Evolutionary conservation across 2,329 filamentous ascomycete genomes (phyloP).

Genomic region (Ceratocystis variospora): DNA sequence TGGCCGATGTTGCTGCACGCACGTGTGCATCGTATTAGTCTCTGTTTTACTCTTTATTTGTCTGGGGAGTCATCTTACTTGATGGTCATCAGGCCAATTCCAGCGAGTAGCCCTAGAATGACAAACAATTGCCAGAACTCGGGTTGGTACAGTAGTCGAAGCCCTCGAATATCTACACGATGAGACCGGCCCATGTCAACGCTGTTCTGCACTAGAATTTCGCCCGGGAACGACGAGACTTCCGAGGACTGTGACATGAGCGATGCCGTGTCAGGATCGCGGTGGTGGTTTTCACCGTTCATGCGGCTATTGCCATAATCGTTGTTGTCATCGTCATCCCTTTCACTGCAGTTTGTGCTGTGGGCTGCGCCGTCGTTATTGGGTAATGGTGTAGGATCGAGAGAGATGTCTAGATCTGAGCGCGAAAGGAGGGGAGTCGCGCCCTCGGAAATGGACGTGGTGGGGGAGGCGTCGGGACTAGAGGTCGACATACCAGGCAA

Average conservation of each 20-base stretch:
- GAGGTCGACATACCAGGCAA: slow-evolving; percentile 46
- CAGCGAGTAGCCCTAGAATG: slow-evolving; percentile 80
- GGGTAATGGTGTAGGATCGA: background rate
- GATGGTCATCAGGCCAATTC: slow-evolving; percentile 95
- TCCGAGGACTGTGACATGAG: slow-evolving; percentile 50
- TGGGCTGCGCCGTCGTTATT: slow-evolving; percentile 25
- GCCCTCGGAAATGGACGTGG: background rate
- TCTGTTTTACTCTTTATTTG: background rate
- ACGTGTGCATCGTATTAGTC: background rate
- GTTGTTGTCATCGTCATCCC: slow-evolving; percentile 22
- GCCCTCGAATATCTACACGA: slow-evolving; percentile 80
- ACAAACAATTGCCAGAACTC: slow-evolving; percentile 88
- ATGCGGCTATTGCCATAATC: slow-evolving; percentile 23
- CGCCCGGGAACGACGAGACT: slow-evolving; percentile 38
- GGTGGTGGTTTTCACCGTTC: slow-evolving; percentile 23
- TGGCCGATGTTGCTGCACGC: slow-evolving; percentile 80
- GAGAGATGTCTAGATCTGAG: background rate
- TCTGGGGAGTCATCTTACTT: slow-evolving; percentile 51
- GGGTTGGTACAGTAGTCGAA: slow-evolving; percentile 52
- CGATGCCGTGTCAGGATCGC: slow-evolving; percentile 59
- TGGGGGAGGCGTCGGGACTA: background rate
- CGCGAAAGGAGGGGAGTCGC: background rate
- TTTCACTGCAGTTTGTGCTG: background rate
- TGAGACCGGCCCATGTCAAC: slow-evolving; percentile 62
- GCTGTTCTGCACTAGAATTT: slow-evolving; percentile 42